These are phyloP conservation scores for Leishmania amazonensis DNA, from an alignment of 208 protist genomes.

Conservation along the genomic window DNA sequence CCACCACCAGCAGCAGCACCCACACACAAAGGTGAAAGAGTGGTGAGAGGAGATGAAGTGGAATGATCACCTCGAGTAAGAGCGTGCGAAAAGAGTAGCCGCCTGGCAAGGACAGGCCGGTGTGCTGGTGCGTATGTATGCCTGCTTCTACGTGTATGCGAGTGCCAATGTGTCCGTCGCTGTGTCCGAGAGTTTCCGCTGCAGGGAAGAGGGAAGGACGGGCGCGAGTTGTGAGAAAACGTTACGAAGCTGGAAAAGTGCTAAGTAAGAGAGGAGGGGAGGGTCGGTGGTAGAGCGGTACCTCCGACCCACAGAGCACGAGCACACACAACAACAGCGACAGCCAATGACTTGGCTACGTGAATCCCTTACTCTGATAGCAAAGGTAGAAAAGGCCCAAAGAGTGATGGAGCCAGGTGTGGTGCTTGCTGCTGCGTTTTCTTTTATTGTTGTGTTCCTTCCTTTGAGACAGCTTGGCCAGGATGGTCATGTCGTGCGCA, in stretches of 20 bases:
- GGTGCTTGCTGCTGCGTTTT: not conserved
- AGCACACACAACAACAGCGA: not conserved
- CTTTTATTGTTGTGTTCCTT: not conserved
- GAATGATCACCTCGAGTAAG: not conserved
- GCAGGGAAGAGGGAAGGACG: not conserved
- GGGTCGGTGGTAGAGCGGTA: not conserved
- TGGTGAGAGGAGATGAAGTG: not conserved
- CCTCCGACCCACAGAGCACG: not conserved
- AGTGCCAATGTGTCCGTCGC: not conserved
- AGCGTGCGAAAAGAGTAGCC: not conserved
- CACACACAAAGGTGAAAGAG: not conserved
- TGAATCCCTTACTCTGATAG: not conserved
- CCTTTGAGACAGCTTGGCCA: not conserved
- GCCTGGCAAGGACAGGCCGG: not conserved
- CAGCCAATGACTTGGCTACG: not conserved
- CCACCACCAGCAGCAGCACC: not conserved
- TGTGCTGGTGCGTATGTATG: constrained; percentile 7
- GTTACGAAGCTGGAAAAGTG: not conserved
- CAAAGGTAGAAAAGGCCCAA: not conserved
- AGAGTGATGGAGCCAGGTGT: not conserved
- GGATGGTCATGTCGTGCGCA: not conserved
- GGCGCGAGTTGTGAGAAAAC: not conserved
- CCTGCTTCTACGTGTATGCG: not conserved
- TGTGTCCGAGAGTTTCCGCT: not conserved
- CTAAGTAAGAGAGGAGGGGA: no score